Base-by-base conservation (phyloP, 176 grass and related monocot species). In the Bothriochloa decipiens region DNA sequence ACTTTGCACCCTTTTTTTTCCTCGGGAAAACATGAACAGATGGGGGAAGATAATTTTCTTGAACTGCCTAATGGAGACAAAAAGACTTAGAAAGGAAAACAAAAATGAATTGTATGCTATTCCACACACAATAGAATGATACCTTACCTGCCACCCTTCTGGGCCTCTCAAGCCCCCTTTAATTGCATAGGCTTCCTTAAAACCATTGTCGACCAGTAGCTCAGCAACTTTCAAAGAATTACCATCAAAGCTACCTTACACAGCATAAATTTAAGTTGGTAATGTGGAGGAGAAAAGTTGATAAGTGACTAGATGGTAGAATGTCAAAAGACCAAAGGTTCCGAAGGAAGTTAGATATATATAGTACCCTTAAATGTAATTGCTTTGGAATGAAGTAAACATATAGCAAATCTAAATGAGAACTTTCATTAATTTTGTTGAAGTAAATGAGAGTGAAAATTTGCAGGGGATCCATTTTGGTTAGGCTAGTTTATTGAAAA, bases 171-270 rank as follows among this genome's bases (percentile, higher is more conserved):
- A 57, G 17, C 96, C 93, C 39, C 93, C 89, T 88, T 92, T 92
- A 67, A 99, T 89, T 80, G 96, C 89, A 86, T 94, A 99, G 18
- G 91, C 82, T 87, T 96, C 93, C 84, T 92, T 96, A 77, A 99
- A 96, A 81, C 96, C 96, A 79, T 92, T 99, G 39, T 94, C 92
- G 76, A 91, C 65, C 18, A 99, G 79, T 14, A 99, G 81, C 87
- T 96, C 93, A 40, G 93, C 93, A 81, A 99, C 90, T 92, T 91
- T 92, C 53, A 92, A 80, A 50, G 96, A 96, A 83, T 94, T 88
- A 84, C 63, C 96, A 86, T 94, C 96, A 82, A 99, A 99, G 92
- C 96, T 99, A 96, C 89, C 91, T 96, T 96, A 68, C 89, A 91
- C 87, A 87, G 78, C 53, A 88, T 66, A 91, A 89, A 58, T 8